Base-by-base conservation (phyloP, 352 stramenopile species). In the Aphanomyces stellatus region DNA sequence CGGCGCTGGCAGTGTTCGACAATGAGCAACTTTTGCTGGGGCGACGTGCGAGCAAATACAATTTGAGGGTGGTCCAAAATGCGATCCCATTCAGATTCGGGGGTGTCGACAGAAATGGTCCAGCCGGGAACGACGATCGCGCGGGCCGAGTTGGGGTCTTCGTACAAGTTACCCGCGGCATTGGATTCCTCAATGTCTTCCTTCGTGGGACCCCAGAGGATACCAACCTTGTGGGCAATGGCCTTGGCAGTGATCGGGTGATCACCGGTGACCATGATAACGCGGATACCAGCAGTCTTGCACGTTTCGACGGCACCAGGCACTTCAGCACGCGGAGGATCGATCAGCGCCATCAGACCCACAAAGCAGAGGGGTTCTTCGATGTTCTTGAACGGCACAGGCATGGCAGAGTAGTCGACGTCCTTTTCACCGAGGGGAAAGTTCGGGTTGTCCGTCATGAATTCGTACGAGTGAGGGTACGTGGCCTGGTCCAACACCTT, bases 1-100 rank as follows among this genome's bases (percentile, higher is more conserved):
- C 40, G 51, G n/a, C 72, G 56, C 69, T 91, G 77, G 49, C 71
- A 72, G 42, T 82, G 72, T 24, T 88, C 79, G 8, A 98, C 93
- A 73, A 98, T 97, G 61, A 73, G 71, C 17, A 94, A 71, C 76
- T 96, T 96, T 57, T 96, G 76, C 62, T 96, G 71, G 25, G 93
- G 91, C 10, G 77, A 91, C 4, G 88, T 87, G 68, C 90, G 81
- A 24, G 91, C 90, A 72, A 98, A 98, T 13, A 98, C 90, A 61
- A 96, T 86, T 72, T 96, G 82, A 5, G 69, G 74, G 41, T 80
- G 69, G 22, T 67, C 62, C 35, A 90, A 65, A 51, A 79, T 77
- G 40, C 65, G 71, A 42, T 88, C 73, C 82, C 79, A 90, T 53
- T 79, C 75, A 30, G 73, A 76, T 30, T 81, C 69, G 33, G 73